Evolutionary conservation across 352 stramenopile genomes (phyloP).

Genomic region (Aphanomyces astaci): DNA sequence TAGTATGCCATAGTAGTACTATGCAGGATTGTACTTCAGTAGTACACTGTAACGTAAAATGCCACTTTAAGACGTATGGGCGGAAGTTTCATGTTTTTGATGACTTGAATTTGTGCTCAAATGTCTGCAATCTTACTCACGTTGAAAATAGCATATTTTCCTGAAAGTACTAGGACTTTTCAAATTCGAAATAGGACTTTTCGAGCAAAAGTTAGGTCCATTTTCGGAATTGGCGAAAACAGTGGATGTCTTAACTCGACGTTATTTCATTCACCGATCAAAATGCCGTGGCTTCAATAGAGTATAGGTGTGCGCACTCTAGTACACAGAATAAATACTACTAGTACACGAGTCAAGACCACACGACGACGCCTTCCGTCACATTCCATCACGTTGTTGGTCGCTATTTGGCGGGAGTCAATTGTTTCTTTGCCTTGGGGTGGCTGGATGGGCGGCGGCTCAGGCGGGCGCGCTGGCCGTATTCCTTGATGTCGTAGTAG

Average conservation of each 20-base stretch:
- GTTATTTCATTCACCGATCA: background rate
- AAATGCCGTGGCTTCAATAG: background rate
- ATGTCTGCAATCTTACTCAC: too few relatives aligned
- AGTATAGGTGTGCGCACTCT: background rate
- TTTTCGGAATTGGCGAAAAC: too few relatives aligned
- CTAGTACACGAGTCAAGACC: background rate
- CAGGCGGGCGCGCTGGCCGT: constrained; percentile 8
- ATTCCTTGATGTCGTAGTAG: constrained; percentile 22
- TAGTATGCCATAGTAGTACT: too few relatives aligned
- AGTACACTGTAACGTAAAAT: too few relatives aligned
- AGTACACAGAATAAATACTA: background rate
- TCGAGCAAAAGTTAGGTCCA: too few relatives aligned
- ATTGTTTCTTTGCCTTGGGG: background rate
- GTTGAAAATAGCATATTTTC: too few relatives aligned
- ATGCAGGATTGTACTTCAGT: too few relatives aligned
- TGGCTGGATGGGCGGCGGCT: background rate
- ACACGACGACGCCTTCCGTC: background rate
- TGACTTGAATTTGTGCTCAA: background rate
- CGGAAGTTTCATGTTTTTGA: too few relatives aligned
- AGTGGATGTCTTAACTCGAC: too few relatives aligned
- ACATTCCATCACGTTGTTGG: background rate
- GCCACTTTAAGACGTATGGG: too few relatives aligned
- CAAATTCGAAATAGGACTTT: too few relatives aligned
- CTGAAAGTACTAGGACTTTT: too few relatives aligned
- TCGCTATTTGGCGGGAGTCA: background rate